phyloP scores from a whole-genome alignment of 768 basidiomycete genomes.

The Asterophora lycoperdoides region DNA sequence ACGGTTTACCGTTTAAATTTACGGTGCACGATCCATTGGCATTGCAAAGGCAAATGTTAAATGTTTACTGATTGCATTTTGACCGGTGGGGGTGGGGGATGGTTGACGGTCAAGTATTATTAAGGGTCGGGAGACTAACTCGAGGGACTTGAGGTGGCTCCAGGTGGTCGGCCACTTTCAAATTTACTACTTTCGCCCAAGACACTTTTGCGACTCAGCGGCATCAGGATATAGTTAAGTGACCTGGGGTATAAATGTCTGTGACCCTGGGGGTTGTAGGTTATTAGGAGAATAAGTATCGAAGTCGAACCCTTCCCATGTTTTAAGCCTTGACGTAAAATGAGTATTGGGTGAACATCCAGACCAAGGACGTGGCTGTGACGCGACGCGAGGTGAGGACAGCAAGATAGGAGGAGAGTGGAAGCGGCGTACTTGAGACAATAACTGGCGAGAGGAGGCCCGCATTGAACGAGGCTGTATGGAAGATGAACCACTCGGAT shows the following conservation, averaged over 20 bases:
- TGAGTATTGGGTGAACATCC: slow-evolving; percentile 84
- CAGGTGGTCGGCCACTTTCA: no score
- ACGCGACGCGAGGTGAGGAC: slow-evolving; percentile 10
- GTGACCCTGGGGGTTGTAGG: no score
- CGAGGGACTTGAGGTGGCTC: no score
- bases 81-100: not conserved
- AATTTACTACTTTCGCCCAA: no score
- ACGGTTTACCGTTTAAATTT: no score
- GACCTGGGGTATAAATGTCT: no score
- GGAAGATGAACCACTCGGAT: slow-evolving; percentile 81
- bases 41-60: not conserved
- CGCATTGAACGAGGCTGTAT: slow-evolving; percentile 57
- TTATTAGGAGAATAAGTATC: no score
- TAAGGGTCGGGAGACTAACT: no score
- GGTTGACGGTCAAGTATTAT: no score
- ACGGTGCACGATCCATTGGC: no score
- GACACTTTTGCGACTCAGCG: no score
- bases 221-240: no score
- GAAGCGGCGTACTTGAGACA: slow-evolving; percentile 69
- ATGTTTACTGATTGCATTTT: not conserved
- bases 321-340: slow-evolving; percentile 56
- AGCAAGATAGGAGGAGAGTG: slow-evolving; percentile 1
- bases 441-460: slow-evolving; percentile 72
- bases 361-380: slow-evolving; percentile 63
- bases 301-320: not conserved